Evolutionary conservation across 495 filamentous ascomycete species (phyloP).

Genomic region (Lophiostoma macrostomum): DNA sequence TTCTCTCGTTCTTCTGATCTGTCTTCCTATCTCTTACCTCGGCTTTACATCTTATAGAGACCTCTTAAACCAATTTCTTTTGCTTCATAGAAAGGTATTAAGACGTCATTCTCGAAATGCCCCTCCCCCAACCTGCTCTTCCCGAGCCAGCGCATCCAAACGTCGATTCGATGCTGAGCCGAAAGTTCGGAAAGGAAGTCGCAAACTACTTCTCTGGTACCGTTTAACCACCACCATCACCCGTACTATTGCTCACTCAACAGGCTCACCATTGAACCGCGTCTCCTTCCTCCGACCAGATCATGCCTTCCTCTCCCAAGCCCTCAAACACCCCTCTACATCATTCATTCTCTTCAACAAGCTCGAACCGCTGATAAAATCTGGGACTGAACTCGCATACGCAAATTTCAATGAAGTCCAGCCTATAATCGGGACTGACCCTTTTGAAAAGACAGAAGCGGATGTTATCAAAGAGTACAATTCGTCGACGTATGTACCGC

Average conservation of each 20-base stretch:
- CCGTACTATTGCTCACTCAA: background rate
- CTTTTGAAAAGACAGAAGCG: constrained; percentile 69
- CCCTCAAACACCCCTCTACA: constrained; percentile 66
- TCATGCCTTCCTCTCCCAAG: constrained; percentile 71
- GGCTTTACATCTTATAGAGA: background rate
- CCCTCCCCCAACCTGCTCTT: constrained; percentile 36
- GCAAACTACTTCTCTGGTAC: constrained; percentile 93
- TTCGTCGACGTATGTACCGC: constrained; percentile 61
- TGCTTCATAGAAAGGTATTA: background rate
- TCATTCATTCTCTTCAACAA: constrained; percentile 75
- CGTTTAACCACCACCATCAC: background rate
- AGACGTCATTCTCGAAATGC: constrained; percentile 19
- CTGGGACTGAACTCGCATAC: constrained; percentile 57
- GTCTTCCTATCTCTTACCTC: background rate
- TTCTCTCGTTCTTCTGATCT: constrained; percentile 1
- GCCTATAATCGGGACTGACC: constrained; percentile 65
- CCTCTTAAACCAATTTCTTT: too few relatives aligned
- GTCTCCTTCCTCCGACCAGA: constrained; percentile 84
- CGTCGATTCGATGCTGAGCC: constrained; percentile 77
- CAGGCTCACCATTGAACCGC: constrained; percentile 70
- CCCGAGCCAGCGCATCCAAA: constrained; percentile 60
- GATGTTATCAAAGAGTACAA: constrained; percentile 71
- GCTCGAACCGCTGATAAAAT: constrained; percentile 68
- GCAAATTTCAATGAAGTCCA: constrained; percentile 61
- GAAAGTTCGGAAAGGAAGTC: constrained; percentile 85